Evolutionary conservation across 352 stramenopile species (phyloP), one percentile per base, ranked within the genome.

Genomic region (Phytophthora pini): DNA sequence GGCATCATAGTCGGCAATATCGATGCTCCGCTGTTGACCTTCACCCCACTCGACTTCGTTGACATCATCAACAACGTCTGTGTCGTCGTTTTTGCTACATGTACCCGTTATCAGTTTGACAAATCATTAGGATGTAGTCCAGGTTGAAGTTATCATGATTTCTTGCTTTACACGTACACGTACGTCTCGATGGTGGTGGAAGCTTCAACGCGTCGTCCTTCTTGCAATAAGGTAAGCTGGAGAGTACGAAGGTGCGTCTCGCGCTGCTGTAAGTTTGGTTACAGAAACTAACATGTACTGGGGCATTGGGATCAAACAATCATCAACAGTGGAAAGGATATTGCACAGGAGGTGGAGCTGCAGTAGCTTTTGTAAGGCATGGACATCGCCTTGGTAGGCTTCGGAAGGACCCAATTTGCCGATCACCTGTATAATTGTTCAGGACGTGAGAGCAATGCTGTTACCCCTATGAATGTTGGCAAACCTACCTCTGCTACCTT

Each of bases 321-420:
- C 31, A 4, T 44, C 12, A 53, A 55, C 27, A 48, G 27, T 36
- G 43, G 31, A 68, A 71, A 82, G 75, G 82, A 90, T 89, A 89
- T 89, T 81, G 77, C 79, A 89, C 49, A 89, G 72, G 12, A 75
- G 61, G 40, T 88, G 82, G 11, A 91, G 72, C 17, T 82, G 68
- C 39, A 79, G 77, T n/a, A 90, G 70, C 49, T 80, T 76, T 22
- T 61, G 68, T 1, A 89, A 51, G 3, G 68, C 76, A 5, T 62
- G 67, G 40, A 80, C 49, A 26, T 87, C 77, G 39, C 64, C 65
- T 26, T 62, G 54, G 50, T 84, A 81, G 20, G 62, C 55, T 31
- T 77, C 52, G 4, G 70, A n/a, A 8, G 68, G 61, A 20, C 59
- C 20, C n/a, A 84, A 43, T 20, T 65, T 61, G 15, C 78, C 61